Base-by-base conservation (phyloP, 352 stramenopile species). In the Phytophthora chlamydospora region DNA sequence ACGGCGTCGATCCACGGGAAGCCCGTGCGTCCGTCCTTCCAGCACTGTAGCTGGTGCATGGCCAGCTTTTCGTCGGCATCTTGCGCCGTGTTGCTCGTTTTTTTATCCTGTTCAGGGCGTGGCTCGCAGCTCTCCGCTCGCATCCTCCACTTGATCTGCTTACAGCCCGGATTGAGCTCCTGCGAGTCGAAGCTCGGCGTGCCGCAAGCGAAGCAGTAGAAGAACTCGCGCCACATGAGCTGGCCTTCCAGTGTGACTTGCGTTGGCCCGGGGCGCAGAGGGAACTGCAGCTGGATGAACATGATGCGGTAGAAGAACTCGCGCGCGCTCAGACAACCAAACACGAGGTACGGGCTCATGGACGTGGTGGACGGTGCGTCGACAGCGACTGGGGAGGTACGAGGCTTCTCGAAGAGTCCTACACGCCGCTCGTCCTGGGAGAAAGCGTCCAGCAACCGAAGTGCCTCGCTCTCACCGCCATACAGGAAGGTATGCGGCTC, bases 1-100 rank as follows among this genome's bases (percentile, higher is more conserved):
- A 92, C 85, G 13, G 97, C 97, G 71, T 99, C 97, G 59, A 99
- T 98, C 77, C 90, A 99, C 5, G 97, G 97, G 72, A 97, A 99
- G 1, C 97, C 97, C 1, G 97, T 99, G 34, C 85, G 73, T n/a
- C 85, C 95, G 13, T 93, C 73, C 66, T 96, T 96, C 97, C 97
- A 99, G 39, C 70, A 75, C 34, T 77, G 71, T 1, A 91, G 62
- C 14, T 91, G 80, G 33, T 78, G 69, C 66, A 80, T 78, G 11
- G 83, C 78, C 0, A 75, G 63, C 16, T 78, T 78, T 11, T 77
- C 74, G 24, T 85, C 80, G 8, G 74, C 59, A 16, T 62, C 70
- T 16, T 61, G 54, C n/a, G 57, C 8, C 2, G 21, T 27, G 38
- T 17, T 45, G 3, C 42, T 14, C 12, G 13, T 11, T 4, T 57